phyloP scores from a whole-genome alignment of 176 grass and related monocot species.

The Oropetium thomaeum region DNA sequence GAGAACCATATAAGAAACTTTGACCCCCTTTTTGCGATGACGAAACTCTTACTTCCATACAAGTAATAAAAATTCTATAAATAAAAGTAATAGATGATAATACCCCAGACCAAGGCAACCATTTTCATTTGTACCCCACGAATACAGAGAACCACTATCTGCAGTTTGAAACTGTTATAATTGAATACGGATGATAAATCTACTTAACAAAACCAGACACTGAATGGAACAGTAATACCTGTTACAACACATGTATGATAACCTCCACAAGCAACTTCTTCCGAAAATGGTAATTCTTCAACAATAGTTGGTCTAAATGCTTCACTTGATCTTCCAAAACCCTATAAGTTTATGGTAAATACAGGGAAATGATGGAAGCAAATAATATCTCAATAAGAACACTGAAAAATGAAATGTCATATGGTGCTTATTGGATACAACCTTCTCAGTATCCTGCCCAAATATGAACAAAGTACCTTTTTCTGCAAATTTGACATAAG shows the following conservation, averaged over 20 bases:
- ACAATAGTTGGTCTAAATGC: slow-evolving; percentile 58
- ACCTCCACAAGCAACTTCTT: slow-evolving; percentile 91
- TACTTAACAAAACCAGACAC: background rate
- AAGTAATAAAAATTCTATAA: slow-evolving; percentile 20
- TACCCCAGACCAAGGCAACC: slow-evolving; percentile 98
- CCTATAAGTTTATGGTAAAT: slow-evolving; percentile 45
- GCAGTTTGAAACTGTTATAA: slow-evolving; percentile 8
- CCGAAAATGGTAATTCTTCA: slow-evolving; percentile 64
- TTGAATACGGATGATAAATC: background rate
- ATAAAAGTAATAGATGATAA: slow-evolving; percentile 33
- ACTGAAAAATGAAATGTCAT: slow-evolving; percentile 22
- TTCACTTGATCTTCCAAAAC: slow-evolving; percentile 71
- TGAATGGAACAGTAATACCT: slow-evolving; percentile 43
- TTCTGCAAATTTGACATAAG: slow-evolving; percentile 55
- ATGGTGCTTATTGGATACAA: slow-evolving; percentile 46
- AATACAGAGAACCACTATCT: slow-evolving; percentile 72
- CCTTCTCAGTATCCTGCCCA: slow-evolving; percentile 74
- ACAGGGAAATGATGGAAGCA: slow-evolving; percentile 25
- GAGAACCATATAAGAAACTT: slow-evolving; percentile 31
- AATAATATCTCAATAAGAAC: slow-evolving; percentile 11
- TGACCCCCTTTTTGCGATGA: too few species aligned
- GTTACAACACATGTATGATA: slow-evolving; percentile 89
- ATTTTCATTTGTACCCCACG: slow-evolving; percentile 99
- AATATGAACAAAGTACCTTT: slow-evolving; percentile 79
- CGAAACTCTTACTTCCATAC: too few species aligned